Evolutionary conservation across 2,329 filamentous ascomycete genomes (phyloP).

Genomic region (Colletotrichum simmondsii): DNA sequence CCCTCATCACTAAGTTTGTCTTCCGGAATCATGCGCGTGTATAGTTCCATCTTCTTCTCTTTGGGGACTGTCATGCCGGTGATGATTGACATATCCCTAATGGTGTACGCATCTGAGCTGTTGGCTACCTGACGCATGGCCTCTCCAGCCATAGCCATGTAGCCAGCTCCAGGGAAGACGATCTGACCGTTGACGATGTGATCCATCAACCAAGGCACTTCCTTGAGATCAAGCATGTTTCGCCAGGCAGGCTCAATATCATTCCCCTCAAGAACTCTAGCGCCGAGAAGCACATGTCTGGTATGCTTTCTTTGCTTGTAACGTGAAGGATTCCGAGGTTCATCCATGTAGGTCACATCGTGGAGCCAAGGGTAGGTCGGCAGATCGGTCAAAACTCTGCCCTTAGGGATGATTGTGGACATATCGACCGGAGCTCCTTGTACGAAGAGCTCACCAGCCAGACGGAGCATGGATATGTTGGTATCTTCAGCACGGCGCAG

Average conservation of each 20-base stretch:
- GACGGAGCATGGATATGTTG: conserved; percentile 54
- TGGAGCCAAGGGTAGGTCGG: conserved; percentile 26
- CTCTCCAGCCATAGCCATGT: conserved; percentile 23
- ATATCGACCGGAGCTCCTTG: conserved; percentile 56
- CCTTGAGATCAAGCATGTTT: conserved; percentile 26
- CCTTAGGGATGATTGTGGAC: background rate
- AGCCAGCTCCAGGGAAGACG: conserved; percentile 22
- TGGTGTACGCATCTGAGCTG: conserved; percentile 36
- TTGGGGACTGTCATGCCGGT: conserved; percentile 43
- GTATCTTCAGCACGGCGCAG: conserved; percentile 64
- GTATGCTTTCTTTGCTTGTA: conserved; percentile 19
- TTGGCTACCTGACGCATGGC: conserved; percentile 12
- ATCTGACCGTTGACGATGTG: conserved; percentile 25
- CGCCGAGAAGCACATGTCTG: conserved; percentile 12
- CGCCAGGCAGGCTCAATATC: conserved; percentile 23
- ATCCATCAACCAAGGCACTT: conserved; percentile 23
- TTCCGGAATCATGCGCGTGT: conserved; percentile 42
- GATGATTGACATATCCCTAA: conserved; percentile 44
- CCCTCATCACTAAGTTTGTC: background rate
- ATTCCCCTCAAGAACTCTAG: conserved; percentile 18
- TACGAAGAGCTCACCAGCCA: conserved; percentile 55
- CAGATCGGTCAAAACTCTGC: conserved; percentile 8
- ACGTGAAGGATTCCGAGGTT: conserved; percentile 6
- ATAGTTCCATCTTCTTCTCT: conserved; percentile 42
- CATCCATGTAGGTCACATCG: conserved; percentile 12